Evolutionary conservation across 306 rosid genomes (phyloP).

Genomic region (Oemleria cerasiformis): DNA sequence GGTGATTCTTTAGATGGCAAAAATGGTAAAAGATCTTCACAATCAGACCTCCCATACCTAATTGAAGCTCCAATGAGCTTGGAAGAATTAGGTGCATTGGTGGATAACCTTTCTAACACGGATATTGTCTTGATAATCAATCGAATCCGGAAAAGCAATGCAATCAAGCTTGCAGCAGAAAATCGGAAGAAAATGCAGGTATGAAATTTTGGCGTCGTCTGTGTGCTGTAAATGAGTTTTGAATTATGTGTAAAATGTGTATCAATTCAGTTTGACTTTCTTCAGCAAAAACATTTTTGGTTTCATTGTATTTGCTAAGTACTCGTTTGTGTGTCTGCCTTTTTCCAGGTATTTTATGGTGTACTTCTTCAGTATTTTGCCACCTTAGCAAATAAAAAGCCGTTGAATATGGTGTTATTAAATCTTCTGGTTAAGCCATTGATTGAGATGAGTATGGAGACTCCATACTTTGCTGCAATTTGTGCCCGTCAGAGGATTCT

Average conservation of each 20-base stretch:
- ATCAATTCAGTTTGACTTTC: neutral
- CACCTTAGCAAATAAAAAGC: slow-evolving; percentile 62
- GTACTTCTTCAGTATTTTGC: slow-evolving; percentile 88
- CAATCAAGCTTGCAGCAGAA: slow-evolving; percentile 79
- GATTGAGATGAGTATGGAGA: slow-evolving; percentile 85
- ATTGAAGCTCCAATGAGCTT: slow-evolving; percentile 84
- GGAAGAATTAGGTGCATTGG: slow-evolving; percentile 59
- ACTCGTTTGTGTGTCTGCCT: slow-evolving; percentile 14
- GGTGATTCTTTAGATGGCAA: slow-evolving; percentile 36
- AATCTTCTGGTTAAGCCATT: slow-evolving; percentile 75
- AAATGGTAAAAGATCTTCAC: slow-evolving; percentile 39
- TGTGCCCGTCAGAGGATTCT: slow-evolving; percentile 91
- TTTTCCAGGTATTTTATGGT: slow-evolving; percentile 84
- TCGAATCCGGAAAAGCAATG: slow-evolving; percentile 79
- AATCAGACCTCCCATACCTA: slow-evolving; percentile 67
- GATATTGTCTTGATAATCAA: slow-evolving; percentile 62
- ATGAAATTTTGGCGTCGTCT: slow-evolving; percentile 25
- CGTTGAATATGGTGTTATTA: slow-evolving; percentile 61
- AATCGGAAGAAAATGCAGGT: slow-evolving; percentile 91
- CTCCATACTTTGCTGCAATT: slow-evolving; percentile 86
- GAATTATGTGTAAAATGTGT: neutral
- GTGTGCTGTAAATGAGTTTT: slow-evolving; percentile 13
- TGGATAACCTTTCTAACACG: slow-evolving; percentile 50
- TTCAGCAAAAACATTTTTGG: neutral
- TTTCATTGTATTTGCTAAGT: neutral